These are phyloP conservation scores for Pseudozyma flocculosa DNA, from an alignment of 1,284 basidiomycete species.

Conservation along the genomic window DNA sequence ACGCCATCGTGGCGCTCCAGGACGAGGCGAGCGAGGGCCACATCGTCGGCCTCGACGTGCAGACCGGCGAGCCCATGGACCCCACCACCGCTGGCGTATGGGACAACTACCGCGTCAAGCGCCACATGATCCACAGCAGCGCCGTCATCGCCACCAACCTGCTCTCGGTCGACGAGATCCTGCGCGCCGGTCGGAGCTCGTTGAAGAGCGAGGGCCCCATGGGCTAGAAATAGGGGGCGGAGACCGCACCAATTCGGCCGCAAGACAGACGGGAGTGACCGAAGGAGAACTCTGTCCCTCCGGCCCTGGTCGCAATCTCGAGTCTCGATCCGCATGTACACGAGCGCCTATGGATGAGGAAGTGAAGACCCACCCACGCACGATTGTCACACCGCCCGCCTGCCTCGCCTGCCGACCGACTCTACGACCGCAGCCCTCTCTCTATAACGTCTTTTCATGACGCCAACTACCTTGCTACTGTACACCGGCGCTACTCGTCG, in stretches of 20 bases:
- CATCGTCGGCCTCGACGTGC: conserved; percentile 83
- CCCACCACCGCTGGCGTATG: conserved; percentile 92
- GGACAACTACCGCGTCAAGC: conserved; percentile 98
- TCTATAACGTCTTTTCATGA: too few relatives aligned
- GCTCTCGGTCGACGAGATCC: conserved; percentile 90
- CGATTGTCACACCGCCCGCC: too few relatives aligned
- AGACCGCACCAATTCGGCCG: too few relatives aligned
- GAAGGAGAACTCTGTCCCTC: too few relatives aligned
- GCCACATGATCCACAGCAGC: conserved; percentile 95
- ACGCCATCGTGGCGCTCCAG: conserved; percentile 85
- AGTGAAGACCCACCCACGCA: too few relatives aligned
- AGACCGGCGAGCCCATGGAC: conserved; percentile 94
- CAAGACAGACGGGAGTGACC: too few relatives aligned
- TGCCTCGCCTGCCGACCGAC: too few relatives aligned
- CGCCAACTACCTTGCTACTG: too few relatives aligned
- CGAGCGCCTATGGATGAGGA: too few relatives aligned
- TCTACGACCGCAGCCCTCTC: too few relatives aligned
- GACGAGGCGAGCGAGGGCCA: conserved; percentile 80
- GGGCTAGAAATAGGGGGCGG: conserved; percentile 11
- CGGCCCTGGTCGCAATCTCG: too few relatives aligned
- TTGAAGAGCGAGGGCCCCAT: conserved; percentile 50
- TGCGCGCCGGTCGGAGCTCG: conserved; percentile 71
- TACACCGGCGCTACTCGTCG: conserved; percentile 1
- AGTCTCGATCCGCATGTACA: too few relatives aligned
- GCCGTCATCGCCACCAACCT: conserved; percentile 97